Conservation (phyloP, 169 alveolate species). For the Cryptosporidium canis region DNA sequence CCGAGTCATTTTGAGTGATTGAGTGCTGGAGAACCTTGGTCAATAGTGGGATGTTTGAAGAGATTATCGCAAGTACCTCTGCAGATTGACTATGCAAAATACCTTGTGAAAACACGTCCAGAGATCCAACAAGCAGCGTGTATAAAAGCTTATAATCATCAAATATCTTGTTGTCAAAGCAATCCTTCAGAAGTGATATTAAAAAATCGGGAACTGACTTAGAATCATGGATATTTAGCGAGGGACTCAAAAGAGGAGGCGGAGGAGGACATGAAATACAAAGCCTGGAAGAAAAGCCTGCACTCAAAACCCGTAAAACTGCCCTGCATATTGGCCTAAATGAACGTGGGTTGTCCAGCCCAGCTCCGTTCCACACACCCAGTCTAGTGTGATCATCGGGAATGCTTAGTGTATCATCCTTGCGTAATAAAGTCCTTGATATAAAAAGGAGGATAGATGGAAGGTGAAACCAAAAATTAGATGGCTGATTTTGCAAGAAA, state of each 20-base stretch:
- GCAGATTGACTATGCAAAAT: conserved; percentile 38
- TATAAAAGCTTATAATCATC: conserved; percentile 31
- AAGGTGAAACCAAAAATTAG: conserved; percentile 67
- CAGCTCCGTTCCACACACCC: conserved; percentile 67
- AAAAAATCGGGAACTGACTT: conserved; percentile 29
- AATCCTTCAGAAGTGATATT: conserved; percentile 28
- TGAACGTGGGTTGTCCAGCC: conserved; percentile 32
- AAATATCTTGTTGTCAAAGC: conserved; percentile 31
- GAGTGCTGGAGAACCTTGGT: conserved; percentile 31
- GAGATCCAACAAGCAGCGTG: conserved; percentile 22
- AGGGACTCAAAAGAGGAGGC: conserved; percentile 26
- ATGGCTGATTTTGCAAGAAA: conserved; percentile 65
- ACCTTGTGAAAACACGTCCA: conserved; percentile 57
- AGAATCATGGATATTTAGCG: conserved; percentile 16
- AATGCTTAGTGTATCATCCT: background rate
- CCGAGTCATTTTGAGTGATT: conserved; percentile 17
- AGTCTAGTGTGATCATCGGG: conserved; percentile 27
- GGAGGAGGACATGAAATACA: conserved; percentile 57
- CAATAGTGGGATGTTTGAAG: background rate
- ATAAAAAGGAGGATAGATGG: conserved; percentile 56
- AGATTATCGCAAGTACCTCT: conserved; percentile 19
- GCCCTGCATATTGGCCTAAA: conserved; percentile 48
- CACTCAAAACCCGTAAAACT: conserved; percentile 24
- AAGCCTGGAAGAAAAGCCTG: conserved; percentile 43
- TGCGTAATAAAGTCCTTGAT: conserved; percentile 10